Evolutionary conservation across 139 green algal species (phyloP).

Genomic region (Microglena sp.): DNA sequence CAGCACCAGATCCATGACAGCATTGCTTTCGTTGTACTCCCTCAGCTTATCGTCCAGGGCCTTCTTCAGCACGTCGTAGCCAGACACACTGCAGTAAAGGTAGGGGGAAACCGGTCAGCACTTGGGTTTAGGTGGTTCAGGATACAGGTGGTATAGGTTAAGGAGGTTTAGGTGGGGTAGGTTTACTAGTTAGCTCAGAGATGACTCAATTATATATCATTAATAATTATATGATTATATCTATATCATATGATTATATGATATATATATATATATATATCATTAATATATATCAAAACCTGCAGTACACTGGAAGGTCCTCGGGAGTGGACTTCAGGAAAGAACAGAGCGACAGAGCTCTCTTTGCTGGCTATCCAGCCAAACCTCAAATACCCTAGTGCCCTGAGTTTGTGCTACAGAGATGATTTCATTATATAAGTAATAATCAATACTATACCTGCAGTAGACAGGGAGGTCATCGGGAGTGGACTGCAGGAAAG

Average conservation of each 20-base stretch:
- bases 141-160: no score
- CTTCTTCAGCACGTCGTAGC: slow-evolving; percentile 44
- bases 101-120: no score
- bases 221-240: slow-evolving; percentile 1
- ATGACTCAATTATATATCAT: not conserved
- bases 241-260: no score
- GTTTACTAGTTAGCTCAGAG: not conserved
- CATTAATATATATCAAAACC: no score
- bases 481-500: not conserved
- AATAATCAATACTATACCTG: no score
- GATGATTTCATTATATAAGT: no score
- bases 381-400: no score
- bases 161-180: slow-evolving; percentile 12
- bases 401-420: no score
- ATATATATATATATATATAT: no score
- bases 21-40: slow-evolving; percentile 85
- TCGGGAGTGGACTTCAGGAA: slow-evolving; percentile 3
- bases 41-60: slow-evolving; percentile 65
- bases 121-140: no score
- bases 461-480: slow-evolving; percentile 25
- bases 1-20: slow-evolving; percentile 77
- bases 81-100: slow-evolving; percentile 40
- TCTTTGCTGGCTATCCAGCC: no score
- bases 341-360: not conserved
- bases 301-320: slow-evolving; percentile 24